These are phyloP conservation scores for Rubia peregrina DNA, from an alignment of 305 asterid genomes.

Conservation along the genomic window DNA sequence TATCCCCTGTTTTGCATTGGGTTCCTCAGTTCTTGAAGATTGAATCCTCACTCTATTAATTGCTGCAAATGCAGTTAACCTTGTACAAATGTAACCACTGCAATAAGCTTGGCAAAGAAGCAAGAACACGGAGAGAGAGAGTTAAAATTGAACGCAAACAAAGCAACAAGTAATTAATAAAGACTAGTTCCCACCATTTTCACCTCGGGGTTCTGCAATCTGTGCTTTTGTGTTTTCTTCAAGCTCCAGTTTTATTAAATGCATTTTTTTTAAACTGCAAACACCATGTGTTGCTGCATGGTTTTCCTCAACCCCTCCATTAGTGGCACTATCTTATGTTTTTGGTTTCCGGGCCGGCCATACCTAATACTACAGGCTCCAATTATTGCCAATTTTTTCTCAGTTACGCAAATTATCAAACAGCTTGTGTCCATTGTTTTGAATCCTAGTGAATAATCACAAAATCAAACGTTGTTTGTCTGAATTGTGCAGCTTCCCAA, in stretches of 20 bases:
- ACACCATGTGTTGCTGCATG: constrained; percentile 64
- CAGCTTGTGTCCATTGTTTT: background rate
- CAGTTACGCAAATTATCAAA: background rate
- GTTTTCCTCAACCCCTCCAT: constrained; percentile 53
- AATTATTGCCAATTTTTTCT: background rate
- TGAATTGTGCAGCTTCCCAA: background rate
- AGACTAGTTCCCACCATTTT: constrained; percentile 28
- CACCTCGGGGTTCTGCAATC: constrained; percentile 71
- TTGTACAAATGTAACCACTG: constrained; percentile 2
- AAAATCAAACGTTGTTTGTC: background rate
- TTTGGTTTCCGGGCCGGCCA: constrained; percentile 37
- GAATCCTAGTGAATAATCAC: background rate
- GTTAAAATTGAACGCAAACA: constrained; percentile 17
- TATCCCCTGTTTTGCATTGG: constrained; percentile 52
- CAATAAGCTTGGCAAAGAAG: constrained; percentile 25
- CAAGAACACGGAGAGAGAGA: constrained; percentile 24
- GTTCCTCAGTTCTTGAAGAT: constrained; percentile 16
- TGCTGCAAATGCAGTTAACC: constrained; percentile 21
- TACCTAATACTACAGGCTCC: constrained; percentile 8
- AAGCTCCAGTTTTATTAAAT: constrained; percentile 7
- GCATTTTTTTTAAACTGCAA: constrained; percentile 18
- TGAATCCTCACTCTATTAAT: background rate
- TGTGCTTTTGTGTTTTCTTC: constrained; percentile 28
- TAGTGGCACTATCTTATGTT: constrained; percentile 34
- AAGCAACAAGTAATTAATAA: constrained; percentile 24